Percentiles rank a stretch among this genome's conserved stretches.
Evolutionary conservation across 495 filamentous ascomycete genomes (phyloP).

Genomic region (Aspergillus nidulans): DNA sequence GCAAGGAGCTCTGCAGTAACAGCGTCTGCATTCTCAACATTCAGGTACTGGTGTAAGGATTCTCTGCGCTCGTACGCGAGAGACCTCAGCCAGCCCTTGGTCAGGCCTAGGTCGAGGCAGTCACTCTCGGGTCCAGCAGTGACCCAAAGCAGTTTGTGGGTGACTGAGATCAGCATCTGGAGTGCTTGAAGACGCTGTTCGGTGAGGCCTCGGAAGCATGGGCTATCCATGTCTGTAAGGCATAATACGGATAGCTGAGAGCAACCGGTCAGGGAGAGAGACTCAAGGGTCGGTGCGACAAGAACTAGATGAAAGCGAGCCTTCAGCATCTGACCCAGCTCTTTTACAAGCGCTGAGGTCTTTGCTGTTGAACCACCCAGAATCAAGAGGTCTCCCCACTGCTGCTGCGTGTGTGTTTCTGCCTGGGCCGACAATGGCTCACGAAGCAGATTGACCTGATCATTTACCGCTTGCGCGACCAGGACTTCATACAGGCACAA

Average conservation of each 20-base stretch:
- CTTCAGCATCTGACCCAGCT: not conserved
- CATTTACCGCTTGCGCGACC: slow-evolving; percentile 8
- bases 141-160: slow-evolving; percentile 9
- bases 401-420: not conserved
- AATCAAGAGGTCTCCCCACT: not conserved
- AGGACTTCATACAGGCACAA: not conserved
- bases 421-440: not conserved
- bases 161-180: not conserved
- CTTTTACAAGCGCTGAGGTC: not conserved
- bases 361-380: not conserved
- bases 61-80: not conserved
- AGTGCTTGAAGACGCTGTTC: not conserved
- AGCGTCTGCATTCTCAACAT: not conserved
- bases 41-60: slow-evolving; percentile 1
- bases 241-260: not conserved
- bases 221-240: not conserved
- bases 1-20: not conserved
- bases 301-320: not conserved
- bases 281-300: not conserved
- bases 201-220: not conserved
- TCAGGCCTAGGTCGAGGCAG: slow-evolving; percentile 1
- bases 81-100: slow-evolving; percentile 6
- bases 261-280: not conserved
- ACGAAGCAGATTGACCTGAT: not conserved
- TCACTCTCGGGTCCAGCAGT: slow-evolving; percentile 6